Conservation (phyloP, 1,139 yeast genomes). For the Lodderomyces parapsilosis region DNA sequence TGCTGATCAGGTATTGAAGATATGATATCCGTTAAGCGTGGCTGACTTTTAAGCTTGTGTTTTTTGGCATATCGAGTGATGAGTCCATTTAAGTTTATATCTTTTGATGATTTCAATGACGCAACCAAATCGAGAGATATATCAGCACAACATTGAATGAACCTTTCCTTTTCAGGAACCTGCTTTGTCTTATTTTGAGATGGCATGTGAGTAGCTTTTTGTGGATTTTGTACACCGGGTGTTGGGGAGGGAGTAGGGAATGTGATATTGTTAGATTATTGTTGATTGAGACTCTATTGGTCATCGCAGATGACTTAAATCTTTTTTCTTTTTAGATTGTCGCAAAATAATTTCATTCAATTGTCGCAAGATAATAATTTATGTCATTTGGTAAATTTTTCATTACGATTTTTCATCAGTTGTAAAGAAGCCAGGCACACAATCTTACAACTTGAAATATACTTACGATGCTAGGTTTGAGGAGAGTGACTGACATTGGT, state of each 20-base stretch:
- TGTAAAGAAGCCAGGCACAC: too few relatives aligned
- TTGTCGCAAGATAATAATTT: not conserved
- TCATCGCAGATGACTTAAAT: conserved; percentile 4
- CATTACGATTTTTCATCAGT: not conserved
- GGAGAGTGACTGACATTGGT: not conserved
- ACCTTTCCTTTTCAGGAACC: conserved; percentile 89
- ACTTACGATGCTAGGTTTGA: not conserved
- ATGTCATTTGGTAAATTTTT: not conserved
- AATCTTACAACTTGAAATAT: not conserved
- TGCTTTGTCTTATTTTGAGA: conserved; percentile 24
- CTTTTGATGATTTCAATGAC: conserved; percentile 70
- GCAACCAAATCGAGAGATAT: conserved; percentile 85
- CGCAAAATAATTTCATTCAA: not conserved
- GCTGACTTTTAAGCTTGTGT: conserved; percentile 88
- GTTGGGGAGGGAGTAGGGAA: not conserved
- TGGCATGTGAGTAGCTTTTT: too few relatives aligned
- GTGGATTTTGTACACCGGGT: not conserved
- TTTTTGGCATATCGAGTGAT: conserved; percentile 85
- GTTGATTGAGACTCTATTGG: not conserved
- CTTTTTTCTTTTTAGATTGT: conserved; percentile 1
- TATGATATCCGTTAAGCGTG: conserved; percentile 91
- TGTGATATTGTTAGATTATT: not conserved
- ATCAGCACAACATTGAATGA: conserved; percentile 90
- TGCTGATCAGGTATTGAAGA: conserved; percentile 95
- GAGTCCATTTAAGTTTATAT: conserved; percentile 86